Percentiles rank a stretch among this genome's conserved stretches.
Evolutionary conservation across 164 flowering plant genomes (phyloP).

Genomic region (Stephania japonica): DNA sequence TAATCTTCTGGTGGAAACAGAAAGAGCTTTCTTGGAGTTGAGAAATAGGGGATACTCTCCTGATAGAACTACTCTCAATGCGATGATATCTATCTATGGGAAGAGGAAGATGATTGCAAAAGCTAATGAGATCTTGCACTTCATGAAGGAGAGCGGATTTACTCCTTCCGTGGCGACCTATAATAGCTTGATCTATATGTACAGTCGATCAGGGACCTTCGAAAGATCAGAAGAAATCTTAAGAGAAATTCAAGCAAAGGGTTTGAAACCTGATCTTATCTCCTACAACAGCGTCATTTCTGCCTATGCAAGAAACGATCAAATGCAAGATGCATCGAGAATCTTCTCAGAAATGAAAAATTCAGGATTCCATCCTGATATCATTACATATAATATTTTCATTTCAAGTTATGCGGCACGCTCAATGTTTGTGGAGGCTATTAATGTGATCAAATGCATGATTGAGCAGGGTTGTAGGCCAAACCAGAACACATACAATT

Average conservation of each 20-base stretch:
- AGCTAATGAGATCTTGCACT: constrained; percentile 59
- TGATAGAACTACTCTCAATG: constrained; percentile 67
- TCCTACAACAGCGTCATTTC: constrained; percentile 78
- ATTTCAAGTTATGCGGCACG: constrained; percentile 68
- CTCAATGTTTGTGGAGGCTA: constrained; percentile 81
- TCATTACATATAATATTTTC: constrained; percentile 78
- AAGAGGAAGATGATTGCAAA: constrained; percentile 66
- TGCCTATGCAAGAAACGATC: constrained; percentile 70
- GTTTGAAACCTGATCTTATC: constrained; percentile 61
- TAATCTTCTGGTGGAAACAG: constrained; percentile 69
- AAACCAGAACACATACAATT: constrained; percentile 66
- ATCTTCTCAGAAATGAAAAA: constrained; percentile 62
- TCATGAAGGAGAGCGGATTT: constrained; percentile 63
- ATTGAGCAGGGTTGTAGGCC: constrained; percentile 67
- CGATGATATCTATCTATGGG: constrained; percentile 88
- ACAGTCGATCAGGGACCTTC: constrained; percentile 58
- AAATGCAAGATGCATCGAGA: constrained; percentile 74
- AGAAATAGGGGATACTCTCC: constrained; percentile 49
- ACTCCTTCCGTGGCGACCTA: constrained; percentile 84
- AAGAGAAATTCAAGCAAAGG: constrained; percentile 50
- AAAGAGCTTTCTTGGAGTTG: constrained; percentile 69
- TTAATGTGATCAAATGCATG: constrained; percentile 73
- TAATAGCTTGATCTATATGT: constrained; percentile 84
- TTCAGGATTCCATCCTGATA: constrained; percentile 57
- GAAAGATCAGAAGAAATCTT: constrained; percentile 63